These are phyloP conservation scores for Herpetospermum pedunculosum DNA, from an alignment of 306 rosid species.

Conservation along the genomic window DNA sequence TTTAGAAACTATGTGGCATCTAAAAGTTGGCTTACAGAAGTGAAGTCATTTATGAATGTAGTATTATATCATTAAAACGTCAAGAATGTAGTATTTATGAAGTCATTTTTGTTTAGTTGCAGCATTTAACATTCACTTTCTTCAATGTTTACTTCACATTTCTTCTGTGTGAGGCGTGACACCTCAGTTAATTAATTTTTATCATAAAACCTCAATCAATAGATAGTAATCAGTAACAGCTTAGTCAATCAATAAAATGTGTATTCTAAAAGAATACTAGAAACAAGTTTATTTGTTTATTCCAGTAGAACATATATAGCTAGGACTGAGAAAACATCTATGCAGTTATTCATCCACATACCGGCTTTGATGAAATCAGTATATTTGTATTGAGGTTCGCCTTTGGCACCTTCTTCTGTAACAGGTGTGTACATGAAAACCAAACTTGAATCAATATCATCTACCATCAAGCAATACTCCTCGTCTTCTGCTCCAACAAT, in stretches of 20 bases:
- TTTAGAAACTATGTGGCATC: not conserved
- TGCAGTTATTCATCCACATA: slow-evolving; percentile 9
- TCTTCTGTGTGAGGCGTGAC: too few relatives aligned
- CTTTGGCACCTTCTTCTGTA: slow-evolving; percentile 87
- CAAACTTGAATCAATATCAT: slow-evolving; percentile 88
- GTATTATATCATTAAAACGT: too few relatives aligned
- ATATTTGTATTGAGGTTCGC: slow-evolving; percentile 89
- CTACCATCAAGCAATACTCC: slow-evolving; percentile 57
- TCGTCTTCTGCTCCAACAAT: slow-evolving; percentile 92
- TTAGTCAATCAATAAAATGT: not conserved
- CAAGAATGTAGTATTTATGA: too few relatives aligned
- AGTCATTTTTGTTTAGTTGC: not conserved
- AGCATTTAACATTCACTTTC: not conserved
- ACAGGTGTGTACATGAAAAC: slow-evolving; percentile 98
- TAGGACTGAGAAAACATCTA: not conserved
- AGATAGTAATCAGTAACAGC: not conserved
- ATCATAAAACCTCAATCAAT: not conserved
- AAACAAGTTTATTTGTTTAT: not conserved
- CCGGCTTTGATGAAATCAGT: slow-evolving; percentile 94
- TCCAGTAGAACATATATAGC: not conserved
- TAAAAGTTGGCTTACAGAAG: not conserved
- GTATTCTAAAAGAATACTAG: not conserved
- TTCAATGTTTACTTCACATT: not conserved
- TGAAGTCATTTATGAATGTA: not conserved
- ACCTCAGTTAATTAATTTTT: not conserved